These are phyloP conservation scores for Candida saitoana DNA, from an alignment of 805 yeast genomes.

Conservation along the genomic window DNA sequence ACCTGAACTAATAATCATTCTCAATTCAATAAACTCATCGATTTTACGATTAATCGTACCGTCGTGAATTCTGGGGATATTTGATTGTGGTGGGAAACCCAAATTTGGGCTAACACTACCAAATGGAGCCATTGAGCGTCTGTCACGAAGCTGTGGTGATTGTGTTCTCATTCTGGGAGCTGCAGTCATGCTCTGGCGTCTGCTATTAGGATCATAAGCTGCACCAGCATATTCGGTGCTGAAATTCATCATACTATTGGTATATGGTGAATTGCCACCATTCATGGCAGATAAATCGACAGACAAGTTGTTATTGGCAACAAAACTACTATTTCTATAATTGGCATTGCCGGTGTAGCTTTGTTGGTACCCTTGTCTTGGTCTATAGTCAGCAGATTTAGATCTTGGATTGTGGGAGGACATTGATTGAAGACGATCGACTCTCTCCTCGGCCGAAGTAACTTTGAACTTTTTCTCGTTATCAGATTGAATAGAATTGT, in stretches of 20 bases:
- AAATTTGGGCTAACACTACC: constrained; percentile 8
- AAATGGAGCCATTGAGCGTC: constrained; percentile 1
- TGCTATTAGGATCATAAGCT: constrained; percentile 5
- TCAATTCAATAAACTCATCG: constrained; percentile 29
- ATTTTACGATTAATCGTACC: constrained; percentile 26
- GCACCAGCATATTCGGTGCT: constrained; percentile 12
- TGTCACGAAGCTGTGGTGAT: neutral
- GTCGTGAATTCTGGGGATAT: constrained; percentile 17
- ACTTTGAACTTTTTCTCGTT: constrained; percentile 22
- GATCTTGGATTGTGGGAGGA: neutral
- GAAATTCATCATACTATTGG: constrained; percentile 17
- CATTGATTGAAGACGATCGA: constrained; percentile 4
- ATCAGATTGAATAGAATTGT: constrained; percentile 31
- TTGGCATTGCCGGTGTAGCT: neutral
- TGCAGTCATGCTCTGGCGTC: constrained; percentile 17
- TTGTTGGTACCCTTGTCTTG: neutral
- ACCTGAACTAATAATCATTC: constrained; percentile 36
- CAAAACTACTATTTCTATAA: neutral
- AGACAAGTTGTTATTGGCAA: neutral
- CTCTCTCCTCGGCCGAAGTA: constrained; percentile 9
- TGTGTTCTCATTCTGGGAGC: constrained; percentile 11
- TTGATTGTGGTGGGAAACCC: constrained; percentile 4
- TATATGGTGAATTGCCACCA: constrained; percentile 6
- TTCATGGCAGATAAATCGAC: neutral
- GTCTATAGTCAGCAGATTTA: constrained; percentile 3